Conservation (phyloP, 768 basidiomycete genomes). For the Rhizopogon salebrosus region DNA sequence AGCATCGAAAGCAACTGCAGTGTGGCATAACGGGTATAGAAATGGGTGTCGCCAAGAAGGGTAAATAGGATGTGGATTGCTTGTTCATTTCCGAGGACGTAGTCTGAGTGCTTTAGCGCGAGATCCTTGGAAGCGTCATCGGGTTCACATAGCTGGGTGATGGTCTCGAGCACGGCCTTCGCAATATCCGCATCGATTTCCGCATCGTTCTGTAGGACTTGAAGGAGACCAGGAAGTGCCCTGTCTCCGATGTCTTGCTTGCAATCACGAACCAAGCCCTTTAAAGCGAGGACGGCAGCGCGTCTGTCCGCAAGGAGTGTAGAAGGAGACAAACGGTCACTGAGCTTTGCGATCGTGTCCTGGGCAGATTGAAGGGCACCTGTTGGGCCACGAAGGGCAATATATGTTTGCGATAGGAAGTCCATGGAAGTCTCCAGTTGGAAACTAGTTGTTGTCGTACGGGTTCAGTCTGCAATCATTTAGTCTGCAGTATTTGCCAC, state of each 20-base stretch:
- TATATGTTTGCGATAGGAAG: conserved; percentile 81
- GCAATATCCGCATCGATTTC: conserved; percentile 89
- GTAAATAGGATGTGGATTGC: conserved; percentile 71
- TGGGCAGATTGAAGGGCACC: conserved; percentile 78
- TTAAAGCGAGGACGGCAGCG: conserved; percentile 89
- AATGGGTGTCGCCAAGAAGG: conserved; percentile 69
- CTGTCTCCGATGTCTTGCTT: conserved; percentile 81
- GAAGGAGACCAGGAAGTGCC: conserved; percentile 73
- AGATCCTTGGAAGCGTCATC: conserved; percentile 59
- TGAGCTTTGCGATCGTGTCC: conserved; percentile 84
- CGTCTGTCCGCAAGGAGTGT: conserved; percentile 87
- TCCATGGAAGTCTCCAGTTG: conserved; percentile 49
- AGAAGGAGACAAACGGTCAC: conserved; percentile 86
- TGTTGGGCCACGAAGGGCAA: conserved; percentile 77
- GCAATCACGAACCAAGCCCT: conserved; percentile 88
- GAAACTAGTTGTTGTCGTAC: background rate
- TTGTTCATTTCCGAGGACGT: conserved; percentile 66
- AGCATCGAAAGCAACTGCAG: conserved; percentile 79
- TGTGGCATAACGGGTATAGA: conserved; percentile 81
- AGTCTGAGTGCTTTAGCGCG: conserved; percentile 82
- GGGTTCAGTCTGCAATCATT: too few relatives aligned
- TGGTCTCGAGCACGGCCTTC: conserved; percentile 88
- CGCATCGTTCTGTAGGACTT: conserved; percentile 82
- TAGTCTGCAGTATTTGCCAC: too few relatives aligned
- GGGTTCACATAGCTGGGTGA: conserved; percentile 79